phyloP scores from a whole-genome alignment of 768 basidiomycete genomes.

The Serpula lacrymans region DNA sequence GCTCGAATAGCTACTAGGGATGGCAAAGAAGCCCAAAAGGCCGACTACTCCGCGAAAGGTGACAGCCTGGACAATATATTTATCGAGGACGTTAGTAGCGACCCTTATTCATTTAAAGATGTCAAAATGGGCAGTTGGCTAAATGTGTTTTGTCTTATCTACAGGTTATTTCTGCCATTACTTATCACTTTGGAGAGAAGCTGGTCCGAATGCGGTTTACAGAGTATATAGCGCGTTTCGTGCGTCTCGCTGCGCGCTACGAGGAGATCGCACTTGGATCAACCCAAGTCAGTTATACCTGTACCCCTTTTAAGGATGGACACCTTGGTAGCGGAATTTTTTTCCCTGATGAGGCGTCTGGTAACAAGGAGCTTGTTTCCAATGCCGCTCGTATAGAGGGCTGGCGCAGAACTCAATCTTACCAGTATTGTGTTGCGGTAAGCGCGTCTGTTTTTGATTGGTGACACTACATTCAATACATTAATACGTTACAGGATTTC shows the following conservation, averaged over 20 bases:
- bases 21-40: constrained; percentile 54
- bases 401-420: constrained; percentile 83
- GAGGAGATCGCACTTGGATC: constrained; percentile 77
- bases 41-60: constrained; percentile 51
- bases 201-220: constrained; percentile 85
- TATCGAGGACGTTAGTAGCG: constrained; percentile 88
- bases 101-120: too few relatives aligned
- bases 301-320: constrained; percentile 42
- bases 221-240: constrained; percentile 85
- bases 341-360: constrained; percentile 68
- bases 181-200: constrained; percentile 89
- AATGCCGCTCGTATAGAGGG: constrained; percentile 89
- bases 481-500: constrained; percentile 59
- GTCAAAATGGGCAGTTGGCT: too few relatives aligned
- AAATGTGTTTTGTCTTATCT: not conserved
- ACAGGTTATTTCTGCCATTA: constrained; percentile 82
- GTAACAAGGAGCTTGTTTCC: constrained; percentile 64
- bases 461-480: constrained; percentile 6
- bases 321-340: constrained; percentile 77
- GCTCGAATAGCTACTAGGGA: constrained; percentile 44
- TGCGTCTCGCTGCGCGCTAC: constrained; percentile 84
- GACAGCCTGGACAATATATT: constrained; percentile 79
- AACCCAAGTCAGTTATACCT: constrained; percentile 75
- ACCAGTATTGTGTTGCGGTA: constrained; percentile 70
- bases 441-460: constrained; percentile 18